Base-by-base conservation (phyloP, 2,329 filamentous ascomycete genomes). In the Acephala macrosclerotiorum region DNA sequence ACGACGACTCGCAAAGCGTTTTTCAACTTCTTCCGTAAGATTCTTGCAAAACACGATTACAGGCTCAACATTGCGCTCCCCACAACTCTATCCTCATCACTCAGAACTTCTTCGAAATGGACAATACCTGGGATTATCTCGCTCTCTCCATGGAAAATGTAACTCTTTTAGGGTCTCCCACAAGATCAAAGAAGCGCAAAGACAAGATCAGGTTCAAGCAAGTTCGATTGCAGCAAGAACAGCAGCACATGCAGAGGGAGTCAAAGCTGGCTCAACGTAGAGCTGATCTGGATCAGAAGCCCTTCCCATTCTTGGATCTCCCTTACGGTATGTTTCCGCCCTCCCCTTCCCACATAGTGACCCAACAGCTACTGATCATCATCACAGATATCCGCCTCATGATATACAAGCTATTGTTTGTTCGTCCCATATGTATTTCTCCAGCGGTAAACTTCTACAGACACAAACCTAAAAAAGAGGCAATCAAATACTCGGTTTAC, bases 391-490 rank as follows among this genome's bases (percentile, higher is more conserved):
- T 51, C 18, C 8, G 47, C 22, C 47, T 51, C 29, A 51, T 51
- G 47, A 51, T 51, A 26, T 29, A 51, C 47, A 51, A 51, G 8
- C 7, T 51, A 8, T 29, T 26, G 16, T 51, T 26, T 20, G 47
- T 51, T 29, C 22, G 47, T 26, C 22, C 47, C 8, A 29, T 51
- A 11, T 26, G 47, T 5, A 51, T 51, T 20, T 5, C 8, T 5
- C 47, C 47, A 29, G 47, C 47, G 14, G 47, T 51, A 22, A 51
- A 51, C 25, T 51, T 51, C 47, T 51, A 51, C 47, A 26, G 47
- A 14, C 47, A 51, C 18, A 7, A 9, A 12, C 47, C 47, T 14
- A 9, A 26, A 5, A 22, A 5, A 11, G 6, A 5, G 11, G 3
- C 8, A 18, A 29, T 51, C 47, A 51, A 51, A n/a, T 51, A 51